Base-by-base conservation (phyloP, 108 stramenopile species). In the Skeletonema tropicum region DNA sequence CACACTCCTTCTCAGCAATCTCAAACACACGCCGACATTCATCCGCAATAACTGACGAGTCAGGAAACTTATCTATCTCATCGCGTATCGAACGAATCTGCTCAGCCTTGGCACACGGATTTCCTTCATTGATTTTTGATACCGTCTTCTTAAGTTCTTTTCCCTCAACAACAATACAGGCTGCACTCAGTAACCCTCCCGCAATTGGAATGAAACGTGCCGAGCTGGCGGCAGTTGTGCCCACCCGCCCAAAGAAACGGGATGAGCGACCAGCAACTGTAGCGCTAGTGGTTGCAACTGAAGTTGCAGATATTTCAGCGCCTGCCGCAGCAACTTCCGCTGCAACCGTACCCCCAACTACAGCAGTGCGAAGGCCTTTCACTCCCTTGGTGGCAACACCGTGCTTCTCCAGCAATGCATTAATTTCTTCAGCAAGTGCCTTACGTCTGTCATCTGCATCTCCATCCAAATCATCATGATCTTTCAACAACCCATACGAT, bases 401-500 rank as follows among this genome's bases (percentile, higher is more conserved):
- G 38, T 71, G 70, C 38, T 71, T 78, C 52, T 66, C 77, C 9
- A 78, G 36, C 32, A 78, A 41, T 3, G 13, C 69, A 12, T 70
- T 35, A 58, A 78, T 78, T 62, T 71, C 70, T 14, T 31, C 32
- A 21, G 55, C 38, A 26, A 78, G 36, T 65, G 33, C 66, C 29
- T 65, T 49, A 52, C 71, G 41, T 14, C 62, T 42, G 8, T 71
- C 59, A 21, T 60, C 36, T 61, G 41, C 67, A 17, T 39, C 49
- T 6, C 39, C 29, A 45, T 62, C 33, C 23, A 33, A 31, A 55
- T 64, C 25, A 10, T n/a, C 26, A 2, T 49, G 64, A 8, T 59
- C 33, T 36, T 69, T 64, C 13, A 84, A 58, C 87, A 90, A 68
- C 23, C 77, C 86, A 80, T 86, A 88, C 7, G 73, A 79, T 59